Conservation (phyloP, 1,139 yeast species). For the Ogataea hybrid region DNA sequence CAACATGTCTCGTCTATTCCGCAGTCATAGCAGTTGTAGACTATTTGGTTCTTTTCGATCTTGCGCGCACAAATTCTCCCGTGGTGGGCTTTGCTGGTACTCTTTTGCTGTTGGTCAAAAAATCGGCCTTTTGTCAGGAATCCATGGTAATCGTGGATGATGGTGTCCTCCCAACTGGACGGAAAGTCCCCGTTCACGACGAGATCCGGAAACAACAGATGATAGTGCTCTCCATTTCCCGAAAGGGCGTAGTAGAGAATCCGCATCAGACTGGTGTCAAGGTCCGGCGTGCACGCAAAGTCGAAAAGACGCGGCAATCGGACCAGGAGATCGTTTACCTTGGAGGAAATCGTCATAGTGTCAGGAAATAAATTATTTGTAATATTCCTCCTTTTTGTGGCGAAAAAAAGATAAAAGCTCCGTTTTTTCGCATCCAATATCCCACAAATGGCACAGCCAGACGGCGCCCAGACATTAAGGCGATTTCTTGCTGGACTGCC, state of each 20-base stretch:
- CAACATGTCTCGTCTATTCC: slow-evolving; percentile 77
- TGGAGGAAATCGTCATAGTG: slow-evolving; percentile 1
- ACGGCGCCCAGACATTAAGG: slow-evolving; percentile 10
- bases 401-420: slow-evolving; percentile 4
- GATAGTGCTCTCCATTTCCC: slow-evolving; percentile 19
- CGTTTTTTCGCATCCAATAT: background rate
- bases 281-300: slow-evolving; percentile 16
- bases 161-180: slow-evolving; percentile 20
- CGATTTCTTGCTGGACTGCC: slow-evolving; percentile 27
- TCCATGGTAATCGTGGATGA: slow-evolving; percentile 15
- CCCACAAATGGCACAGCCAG: slow-evolving; percentile 4
- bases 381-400: slow-evolving; percentile 7
- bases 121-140: slow-evolving; percentile 20
- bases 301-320: slow-evolving; percentile 14
- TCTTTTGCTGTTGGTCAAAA: slow-evolving; percentile 18
- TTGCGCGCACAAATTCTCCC: slow-evolving; percentile 64
- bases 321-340: slow-evolving; percentile 10
- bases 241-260: slow-evolving; percentile 25
- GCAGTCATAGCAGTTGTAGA: slow-evolving; percentile 66
- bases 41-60: slow-evolving; percentile 58
- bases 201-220: slow-evolving; percentile 21
- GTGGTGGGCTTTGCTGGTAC: slow-evolving; percentile 33
- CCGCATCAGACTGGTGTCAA: slow-evolving; percentile 17
- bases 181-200: slow-evolving; percentile 21
- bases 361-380: background rate